These are phyloP conservation scores for Flueggea neowawraea DNA, from an alignment of 441 rosid species.

Conservation along the genomic window DNA sequence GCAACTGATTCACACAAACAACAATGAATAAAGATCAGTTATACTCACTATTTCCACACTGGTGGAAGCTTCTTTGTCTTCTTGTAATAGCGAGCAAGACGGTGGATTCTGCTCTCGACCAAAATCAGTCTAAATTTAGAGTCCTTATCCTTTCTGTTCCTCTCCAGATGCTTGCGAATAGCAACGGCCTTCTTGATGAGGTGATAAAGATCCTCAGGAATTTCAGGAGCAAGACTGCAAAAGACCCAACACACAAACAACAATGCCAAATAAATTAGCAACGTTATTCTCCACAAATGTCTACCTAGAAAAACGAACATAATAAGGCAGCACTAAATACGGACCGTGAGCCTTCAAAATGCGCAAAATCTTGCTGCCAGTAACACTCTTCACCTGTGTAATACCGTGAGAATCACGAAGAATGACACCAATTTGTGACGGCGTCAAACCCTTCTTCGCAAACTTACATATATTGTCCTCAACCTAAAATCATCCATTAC, in stretches of 20 bases:
- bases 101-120: constrained; percentile 79
- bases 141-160: constrained; percentile 83
- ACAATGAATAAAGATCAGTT: not conserved
- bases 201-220: constrained; percentile 76
- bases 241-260: not conserved
- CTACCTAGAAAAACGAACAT: too few relatives aligned
- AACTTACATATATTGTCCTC: constrained; percentile 79
- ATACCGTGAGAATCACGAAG: constrained; percentile 83
- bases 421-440: constrained; percentile 85
- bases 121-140: constrained; percentile 77
- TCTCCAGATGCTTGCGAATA: constrained; percentile 75
- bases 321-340: not conserved
- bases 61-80: constrained; percentile 86
- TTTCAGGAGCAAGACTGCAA: constrained; percentile 67
- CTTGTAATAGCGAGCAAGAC: constrained; percentile 80
- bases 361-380: constrained; percentile 73
- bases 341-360: constrained; percentile 65
- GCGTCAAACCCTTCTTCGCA: constrained; percentile 83
- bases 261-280: too few relatives aligned
- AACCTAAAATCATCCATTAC: constrained; percentile 20
- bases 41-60: constrained; percentile 75
- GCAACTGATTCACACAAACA: too few relatives aligned
- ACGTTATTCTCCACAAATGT: too few relatives aligned
- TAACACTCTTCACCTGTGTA: constrained; percentile 79
- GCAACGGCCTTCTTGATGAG: constrained; percentile 80